These are phyloP conservation scores for Pseudoneurospora amorphoporcata DNA, from an alignment of 495 filamentous ascomycete genomes.

Conservation along the genomic window DNA sequence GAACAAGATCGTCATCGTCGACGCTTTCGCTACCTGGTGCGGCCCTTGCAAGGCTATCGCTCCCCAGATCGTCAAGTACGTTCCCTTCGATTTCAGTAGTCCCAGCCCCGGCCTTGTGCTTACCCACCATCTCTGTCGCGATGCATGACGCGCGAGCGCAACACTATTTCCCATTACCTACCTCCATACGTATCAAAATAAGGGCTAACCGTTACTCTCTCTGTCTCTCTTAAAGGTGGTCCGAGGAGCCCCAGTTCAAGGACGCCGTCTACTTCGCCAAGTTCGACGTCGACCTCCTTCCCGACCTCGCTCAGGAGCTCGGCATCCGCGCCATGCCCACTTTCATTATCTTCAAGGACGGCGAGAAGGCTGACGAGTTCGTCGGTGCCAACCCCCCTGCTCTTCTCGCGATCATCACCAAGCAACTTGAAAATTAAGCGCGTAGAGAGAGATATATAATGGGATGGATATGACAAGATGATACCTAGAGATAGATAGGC, in stretches of 20 bases:
- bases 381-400: conserved; percentile 67
- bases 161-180: background rate
- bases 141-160: background rate
- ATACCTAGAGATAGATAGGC: background rate
- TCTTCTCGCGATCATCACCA: background rate
- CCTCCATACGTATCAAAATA: background rate
- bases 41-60: conserved; percentile 89
- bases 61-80: conserved; percentile 53
- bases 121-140: background rate
- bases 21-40: conserved; percentile 89
- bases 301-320: conserved; percentile 67
- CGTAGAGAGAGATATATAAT: background rate
- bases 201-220: background rate
- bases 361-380: conserved; percentile 51
- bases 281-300: conserved; percentile 80
- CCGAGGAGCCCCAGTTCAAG: conserved; percentile 36
- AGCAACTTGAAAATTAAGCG: background rate
- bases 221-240: conserved; percentile 32
- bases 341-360: conserved; percentile 76
- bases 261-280: conserved; percentile 66
- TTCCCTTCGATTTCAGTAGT: background rate
- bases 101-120: background rate
- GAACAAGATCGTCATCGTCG: conserved; percentile 60
- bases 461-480: background rate
- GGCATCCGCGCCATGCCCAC: conserved; percentile 93